These are phyloP conservation scores for Jasminum sambac DNA, from an alignment of 257 asterid species.

Conservation along the genomic window DNA sequence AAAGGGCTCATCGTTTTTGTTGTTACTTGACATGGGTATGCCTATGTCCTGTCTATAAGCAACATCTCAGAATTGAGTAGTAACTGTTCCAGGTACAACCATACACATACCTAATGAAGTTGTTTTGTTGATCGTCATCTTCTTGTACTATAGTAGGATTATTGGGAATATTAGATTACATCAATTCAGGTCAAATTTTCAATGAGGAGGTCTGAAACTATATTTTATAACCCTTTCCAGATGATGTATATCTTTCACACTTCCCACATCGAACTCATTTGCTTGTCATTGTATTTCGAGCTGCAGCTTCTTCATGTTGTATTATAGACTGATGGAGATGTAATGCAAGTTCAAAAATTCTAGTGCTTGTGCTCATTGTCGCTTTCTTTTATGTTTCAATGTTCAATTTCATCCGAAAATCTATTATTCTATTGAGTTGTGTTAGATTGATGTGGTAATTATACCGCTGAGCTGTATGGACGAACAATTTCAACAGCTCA, in stretches of 20 bases:
- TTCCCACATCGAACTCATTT: background rate
- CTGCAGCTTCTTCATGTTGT: background rate
- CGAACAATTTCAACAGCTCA: too few species aligned
- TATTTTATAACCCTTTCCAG: constrained; percentile 23
- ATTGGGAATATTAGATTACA: background rate
- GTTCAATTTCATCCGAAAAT: background rate
- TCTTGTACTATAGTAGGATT: constrained; percentile 16
- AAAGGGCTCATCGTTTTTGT: constrained; percentile 25
- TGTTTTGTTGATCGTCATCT: constrained; percentile 8
- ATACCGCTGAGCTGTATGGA: too few species aligned
- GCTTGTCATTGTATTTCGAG: background rate
- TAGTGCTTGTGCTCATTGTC: background rate
- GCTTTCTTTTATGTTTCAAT: background rate
- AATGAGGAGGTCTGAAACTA: constrained; percentile 12
- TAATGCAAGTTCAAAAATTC: background rate
- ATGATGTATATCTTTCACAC: background rate
- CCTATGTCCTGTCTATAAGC: constrained; percentile 19
- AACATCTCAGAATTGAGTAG: constrained; percentile 18
- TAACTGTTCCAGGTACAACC: constrained; percentile 19
- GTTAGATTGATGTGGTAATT: too few species aligned
- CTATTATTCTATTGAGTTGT: too few species aligned
- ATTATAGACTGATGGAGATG: background rate
- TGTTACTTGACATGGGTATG: constrained; percentile 21
- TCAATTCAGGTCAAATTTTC: background rate
- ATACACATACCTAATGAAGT: constrained; percentile 19